phyloP scores from a whole-genome alignment of 441 rosid genomes.

The Corymbia calophylla region DNA sequence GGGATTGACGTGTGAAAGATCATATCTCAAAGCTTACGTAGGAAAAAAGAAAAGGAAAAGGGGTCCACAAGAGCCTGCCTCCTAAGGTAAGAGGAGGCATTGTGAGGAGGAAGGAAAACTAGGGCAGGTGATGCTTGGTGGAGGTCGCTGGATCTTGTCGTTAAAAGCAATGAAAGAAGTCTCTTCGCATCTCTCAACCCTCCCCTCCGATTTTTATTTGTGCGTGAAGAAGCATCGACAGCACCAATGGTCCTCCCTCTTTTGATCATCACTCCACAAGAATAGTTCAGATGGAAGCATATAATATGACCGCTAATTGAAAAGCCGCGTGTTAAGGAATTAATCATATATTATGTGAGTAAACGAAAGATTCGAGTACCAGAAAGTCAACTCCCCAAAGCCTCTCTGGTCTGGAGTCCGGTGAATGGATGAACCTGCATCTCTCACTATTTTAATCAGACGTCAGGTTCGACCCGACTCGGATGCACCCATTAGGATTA shows the following conservation, averaged over 20 bases:
- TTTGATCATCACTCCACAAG: background rate
- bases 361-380: background rate
- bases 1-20: background rate
- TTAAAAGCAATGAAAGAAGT: background rate
- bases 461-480: background rate
- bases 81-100: background rate
- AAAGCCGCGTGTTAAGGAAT: background rate
- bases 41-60: background rate
- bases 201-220: background rate
- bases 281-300: background rate
- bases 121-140: background rate
- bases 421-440: background rate
- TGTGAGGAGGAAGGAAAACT: background rate
- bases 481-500: background rate
- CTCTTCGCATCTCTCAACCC: background rate
- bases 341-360: background rate
- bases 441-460: background rate
- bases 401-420: background rate
- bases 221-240: background rate
- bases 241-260: background rate
- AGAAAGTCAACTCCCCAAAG: background rate
- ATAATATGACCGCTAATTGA: background rate
- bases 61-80: background rate
- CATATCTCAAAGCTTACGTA: background rate
- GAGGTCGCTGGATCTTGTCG: background rate